Evolutionary conservation across 2,329 filamentous ascomycete genomes (phyloP), one percentile per base, ranked within the genome.

Genomic region (Beauveria medogensis): DNA sequence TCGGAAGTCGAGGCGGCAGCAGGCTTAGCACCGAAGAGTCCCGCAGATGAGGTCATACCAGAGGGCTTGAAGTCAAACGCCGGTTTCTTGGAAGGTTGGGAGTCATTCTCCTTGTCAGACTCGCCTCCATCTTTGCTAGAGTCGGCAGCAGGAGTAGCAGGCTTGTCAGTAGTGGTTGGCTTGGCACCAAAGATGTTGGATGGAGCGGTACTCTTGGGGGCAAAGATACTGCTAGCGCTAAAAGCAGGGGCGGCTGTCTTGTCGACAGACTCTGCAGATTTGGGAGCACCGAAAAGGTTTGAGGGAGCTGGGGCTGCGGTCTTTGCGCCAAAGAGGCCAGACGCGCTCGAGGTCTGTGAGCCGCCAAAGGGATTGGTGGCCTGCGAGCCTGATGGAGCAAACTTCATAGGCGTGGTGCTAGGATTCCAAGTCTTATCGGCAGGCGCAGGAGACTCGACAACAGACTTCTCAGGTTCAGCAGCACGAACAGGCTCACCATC

Each of bases 391-490:
- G 69, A 63, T 48, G 76, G 70, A 14, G 76, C 76, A 67, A 84
- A 84, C 67, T 83, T 84, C 69, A 86, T 82, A 2, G 82, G 82
- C 6, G 76, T 77, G 20, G 75, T 78, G 70, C 75, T 80, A 5
- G 74, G 72, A 52, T 78, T 75, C 68, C 73, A 75, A 18, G 76
- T 75, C 66, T 76, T 74, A 46, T 76, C 74, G 9, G 69, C 63
- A 18, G 67, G 69, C 64, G 72, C 71, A 22, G 66, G 52, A 24
- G 63, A 65, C 57, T 68, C 68, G 48, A 26, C 68, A 26, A 48
- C 26, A 10, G 56, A 43, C 46, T 50, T 18, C 40, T 41, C 18
- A 57, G 60, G 51, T 62, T 70, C 63, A 58, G 71, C 66, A 63
- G 75, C 68, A 28, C 80, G 76, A 2, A 82, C 69, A 18, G 80